phyloP scores from a whole-genome alignment of 192 early-diverging fungal species.

The Podila epicladia region DNA sequence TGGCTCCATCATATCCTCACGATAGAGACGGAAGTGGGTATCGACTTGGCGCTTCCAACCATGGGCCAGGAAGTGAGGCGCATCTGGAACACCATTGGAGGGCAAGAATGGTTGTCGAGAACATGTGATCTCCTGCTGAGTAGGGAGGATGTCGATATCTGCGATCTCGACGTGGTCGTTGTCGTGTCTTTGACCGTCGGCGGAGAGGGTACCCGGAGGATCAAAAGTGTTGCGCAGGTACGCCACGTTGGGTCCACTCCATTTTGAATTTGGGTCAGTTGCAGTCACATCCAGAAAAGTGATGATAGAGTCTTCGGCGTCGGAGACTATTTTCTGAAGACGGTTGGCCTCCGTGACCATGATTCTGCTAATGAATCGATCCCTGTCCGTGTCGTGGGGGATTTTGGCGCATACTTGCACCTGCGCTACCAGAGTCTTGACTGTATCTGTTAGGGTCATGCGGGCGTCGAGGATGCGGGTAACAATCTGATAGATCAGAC shows the following conservation, averaged over 20 bases:
- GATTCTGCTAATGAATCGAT: constrained; percentile 11
- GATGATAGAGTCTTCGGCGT: constrained; percentile 15
- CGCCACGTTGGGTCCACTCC: constrained; percentile 6
- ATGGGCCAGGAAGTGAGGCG: constrained; percentile 56
- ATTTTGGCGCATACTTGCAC: background rate
- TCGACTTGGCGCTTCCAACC: constrained; percentile 63
- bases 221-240: constrained; percentile 9
- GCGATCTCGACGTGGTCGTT: constrained; percentile 60
- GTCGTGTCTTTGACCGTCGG: constrained; percentile 58
- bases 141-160: constrained; percentile 63
- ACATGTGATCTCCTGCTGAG: constrained; percentile 58
- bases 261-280: background rate
- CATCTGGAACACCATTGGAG: constrained; percentile 45
- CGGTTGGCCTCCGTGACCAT: constrained; percentile 18
- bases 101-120: constrained; percentile 58
- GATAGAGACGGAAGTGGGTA: constrained; percentile 65
- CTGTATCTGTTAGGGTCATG: constrained; percentile 8
- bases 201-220: constrained; percentile 51
- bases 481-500: constrained; percentile 48
- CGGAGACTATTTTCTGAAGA: constrained; percentile 8
- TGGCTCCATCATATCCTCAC: constrained; percentile 65
- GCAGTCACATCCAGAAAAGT: background rate
- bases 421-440: constrained; percentile 9
- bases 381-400: background rate
- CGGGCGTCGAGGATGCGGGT: constrained; percentile 36